phyloP scores from a whole-genome alignment of 2,329 filamentous ascomycete genomes.

The Rosellinia necatrix region DNA sequence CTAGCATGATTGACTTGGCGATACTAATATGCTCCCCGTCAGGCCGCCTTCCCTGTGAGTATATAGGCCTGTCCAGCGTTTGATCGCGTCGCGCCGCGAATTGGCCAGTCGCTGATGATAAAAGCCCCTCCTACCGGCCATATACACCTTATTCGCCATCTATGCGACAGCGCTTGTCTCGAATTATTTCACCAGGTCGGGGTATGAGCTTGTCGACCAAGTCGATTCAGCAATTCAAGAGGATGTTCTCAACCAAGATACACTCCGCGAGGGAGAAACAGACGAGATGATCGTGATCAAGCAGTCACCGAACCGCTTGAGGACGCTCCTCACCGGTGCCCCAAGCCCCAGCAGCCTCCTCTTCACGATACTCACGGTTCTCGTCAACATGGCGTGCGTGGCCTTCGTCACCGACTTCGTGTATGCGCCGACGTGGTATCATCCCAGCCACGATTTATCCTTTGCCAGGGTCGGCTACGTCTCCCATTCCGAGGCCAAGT shows the following conservation, averaged over 20 bases:
- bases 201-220: slow-evolving; percentile 64
- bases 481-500: slow-evolving; percentile 75
- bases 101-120: slow-evolving; percentile 22
- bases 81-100: slow-evolving; percentile 8
- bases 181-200: slow-evolving; percentile 60
- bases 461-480: slow-evolving; percentile 90
- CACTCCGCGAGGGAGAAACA: slow-evolving; percentile 39
- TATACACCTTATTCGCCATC: slow-evolving; percentile 67
- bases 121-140: slow-evolving; percentile 41
- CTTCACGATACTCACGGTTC: slow-evolving; percentile 69
- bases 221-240: slow-evolving; percentile 61
- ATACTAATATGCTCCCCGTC: slow-evolving; percentile 19
- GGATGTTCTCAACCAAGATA: slow-evolving; percentile 46
- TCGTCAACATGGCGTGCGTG: slow-evolving; percentile 73
- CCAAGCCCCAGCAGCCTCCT: slow-evolving; percentile 73
- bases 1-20: slow-evolving; percentile 25
- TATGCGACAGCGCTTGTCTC: slow-evolving; percentile 68
- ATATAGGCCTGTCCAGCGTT: background rate
- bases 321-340: slow-evolving; percentile 73
- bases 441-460: slow-evolving; percentile 75
- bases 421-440: slow-evolving; percentile 70
- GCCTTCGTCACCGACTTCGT: slow-evolving; percentile 77
- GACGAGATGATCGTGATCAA: slow-evolving; percentile 50
- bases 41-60: slow-evolving; percentile 42
- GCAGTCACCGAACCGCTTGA: slow-evolving; percentile 59